These are phyloP conservation scores for Russula olivacea DNA, from an alignment of 768 basidiomycete genomes.

Conservation along the genomic window DNA sequence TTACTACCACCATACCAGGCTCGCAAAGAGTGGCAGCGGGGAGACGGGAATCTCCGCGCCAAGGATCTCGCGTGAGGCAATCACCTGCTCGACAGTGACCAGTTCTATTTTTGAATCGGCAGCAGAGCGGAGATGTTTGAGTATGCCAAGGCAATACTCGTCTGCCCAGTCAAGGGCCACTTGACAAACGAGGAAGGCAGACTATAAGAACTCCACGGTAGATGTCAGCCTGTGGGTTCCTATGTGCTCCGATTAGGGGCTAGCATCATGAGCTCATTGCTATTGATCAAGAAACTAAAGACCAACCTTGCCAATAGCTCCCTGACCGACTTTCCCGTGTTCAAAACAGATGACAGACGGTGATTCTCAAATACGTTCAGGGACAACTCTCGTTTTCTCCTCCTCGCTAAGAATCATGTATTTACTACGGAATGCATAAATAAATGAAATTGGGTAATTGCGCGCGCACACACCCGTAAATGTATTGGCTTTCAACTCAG, in stretches of 20 bases:
- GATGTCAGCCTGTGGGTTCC: conserved; percentile 17
- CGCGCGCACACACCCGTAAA: too few relatives aligned
- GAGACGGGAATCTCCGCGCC: conserved; percentile 19
- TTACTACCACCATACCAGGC: too few relatives aligned
- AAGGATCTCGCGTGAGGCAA: conserved; percentile 16
- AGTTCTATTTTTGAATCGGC: conserved; percentile 27
- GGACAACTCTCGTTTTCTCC: too few relatives aligned
- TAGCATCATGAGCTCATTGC: too few relatives aligned
- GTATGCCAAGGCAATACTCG: conserved; percentile 20
- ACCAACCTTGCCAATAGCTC: conserved; percentile 21
- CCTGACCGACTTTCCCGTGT: conserved; percentile 27
- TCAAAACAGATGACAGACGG: conserved; percentile 27
- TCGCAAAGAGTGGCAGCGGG: conserved; percentile 8
- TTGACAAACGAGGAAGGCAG: too few relatives aligned
- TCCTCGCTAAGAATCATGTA: too few relatives aligned
- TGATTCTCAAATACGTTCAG: conserved; percentile 31
- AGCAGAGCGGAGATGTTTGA: neutral
- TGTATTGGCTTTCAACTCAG: neutral
- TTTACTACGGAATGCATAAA: too few relatives aligned
- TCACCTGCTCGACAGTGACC: conserved; percentile 28
- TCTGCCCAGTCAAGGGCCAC: conserved; percentile 30
- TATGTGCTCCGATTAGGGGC: conserved; percentile 3
- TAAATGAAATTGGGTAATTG: too few relatives aligned
- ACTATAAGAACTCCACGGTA: neutral
- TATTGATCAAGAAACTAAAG: conserved; percentile 16